Evolutionary conservation across 2,329 filamentous ascomycete species (phyloP), one percentile per base, ranked within the genome.

Genomic region (Coniella lustricola): DNA sequence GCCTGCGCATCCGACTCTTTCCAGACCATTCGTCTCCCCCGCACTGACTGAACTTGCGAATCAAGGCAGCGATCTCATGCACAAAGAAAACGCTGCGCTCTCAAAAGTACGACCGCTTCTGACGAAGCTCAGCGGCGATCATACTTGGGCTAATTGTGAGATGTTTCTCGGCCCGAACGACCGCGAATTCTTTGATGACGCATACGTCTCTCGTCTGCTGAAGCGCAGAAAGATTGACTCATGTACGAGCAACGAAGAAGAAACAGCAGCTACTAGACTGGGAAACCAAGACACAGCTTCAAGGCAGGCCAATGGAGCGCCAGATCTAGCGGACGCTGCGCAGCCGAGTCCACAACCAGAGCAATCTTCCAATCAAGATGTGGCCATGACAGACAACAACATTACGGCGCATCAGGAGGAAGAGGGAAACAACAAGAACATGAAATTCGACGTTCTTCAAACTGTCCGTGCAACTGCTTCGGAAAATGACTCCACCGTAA

Each of bases 31-130:
- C 62, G 83, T 76, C 13, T 87, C 85, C 43, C 82, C 79, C 56
- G 86, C 84, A 10, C 74, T 93, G 16, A 82, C 79, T 43, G 79
- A 87, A 54, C 76, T 94, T 48, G 79, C 84, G 16, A 73, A 74
- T 38, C 82, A 90, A 65, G 83, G 81, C 47, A 77, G 80, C 55
- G 74, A 78, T 49, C 83, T 87, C 56, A 80, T 88, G 71, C 81
- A 87, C 49, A 84, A 85, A 60, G 88, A 93, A 62, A 85, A 85
- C 54, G 71, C 73, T 21, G 81, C 82, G 4, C 69, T 91, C 10
- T 87, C 84, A 78, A 81, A 79, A 57, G 82, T 88, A 40, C 88
- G 88, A 61, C 80, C 84, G 56, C 67, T 93, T 44, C 74, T 88
- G 55, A 85, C 84, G 29, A 79, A 79, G 54, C 73, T 93, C 8